Conservation (phyloP, 2,329 filamentous ascomycete species). For the Venturia asperata region DNA sequence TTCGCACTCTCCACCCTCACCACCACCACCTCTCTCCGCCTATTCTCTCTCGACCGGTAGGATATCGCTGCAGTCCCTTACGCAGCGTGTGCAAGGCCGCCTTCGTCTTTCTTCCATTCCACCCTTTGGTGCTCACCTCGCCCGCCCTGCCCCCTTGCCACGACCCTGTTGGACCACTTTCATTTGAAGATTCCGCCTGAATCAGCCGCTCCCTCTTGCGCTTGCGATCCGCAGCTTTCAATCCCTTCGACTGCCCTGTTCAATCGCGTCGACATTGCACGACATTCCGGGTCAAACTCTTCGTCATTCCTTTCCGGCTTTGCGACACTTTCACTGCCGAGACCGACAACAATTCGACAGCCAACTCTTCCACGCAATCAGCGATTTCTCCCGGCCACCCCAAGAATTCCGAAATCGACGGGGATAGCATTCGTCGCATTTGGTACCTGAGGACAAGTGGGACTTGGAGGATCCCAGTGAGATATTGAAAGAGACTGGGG, state of each 20-base stretch:
- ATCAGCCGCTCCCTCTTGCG: slow-evolving; percentile 8
- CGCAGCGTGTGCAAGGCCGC: slow-evolving; percentile 10
- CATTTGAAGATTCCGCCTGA: slow-evolving; percentile 11
- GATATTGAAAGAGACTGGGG: not conserved
- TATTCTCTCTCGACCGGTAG: not conserved
- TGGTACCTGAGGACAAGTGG: not conserved
- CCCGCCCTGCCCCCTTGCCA: slow-evolving; percentile 2
- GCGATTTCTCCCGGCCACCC: not conserved
- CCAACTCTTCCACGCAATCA: not conserved
- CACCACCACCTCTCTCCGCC: not conserved
- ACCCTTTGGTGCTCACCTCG: slow-evolving; percentile 7
- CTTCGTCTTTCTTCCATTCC: slow-evolving; percentile 11
- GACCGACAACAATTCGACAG: not conserved
- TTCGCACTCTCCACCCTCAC: not conserved
- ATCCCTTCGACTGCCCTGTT: not conserved
- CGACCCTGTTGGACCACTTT: slow-evolving; percentile 9
- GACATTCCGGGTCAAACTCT: slow-evolving; percentile 8
- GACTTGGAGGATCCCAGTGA: not conserved
- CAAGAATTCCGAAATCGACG: not conserved
- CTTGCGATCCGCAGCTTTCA: not conserved
- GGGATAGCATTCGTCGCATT: not conserved
- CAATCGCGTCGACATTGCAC: not conserved
- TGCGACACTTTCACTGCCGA: not conserved
- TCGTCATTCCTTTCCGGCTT: slow-evolving; percentile 11
- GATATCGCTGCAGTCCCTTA: slow-evolving; percentile 5